Evolutionary conservation across 2,329 filamentous ascomycete genomes (phyloP).

Genomic region (Aspergillus tamarii): DNA sequence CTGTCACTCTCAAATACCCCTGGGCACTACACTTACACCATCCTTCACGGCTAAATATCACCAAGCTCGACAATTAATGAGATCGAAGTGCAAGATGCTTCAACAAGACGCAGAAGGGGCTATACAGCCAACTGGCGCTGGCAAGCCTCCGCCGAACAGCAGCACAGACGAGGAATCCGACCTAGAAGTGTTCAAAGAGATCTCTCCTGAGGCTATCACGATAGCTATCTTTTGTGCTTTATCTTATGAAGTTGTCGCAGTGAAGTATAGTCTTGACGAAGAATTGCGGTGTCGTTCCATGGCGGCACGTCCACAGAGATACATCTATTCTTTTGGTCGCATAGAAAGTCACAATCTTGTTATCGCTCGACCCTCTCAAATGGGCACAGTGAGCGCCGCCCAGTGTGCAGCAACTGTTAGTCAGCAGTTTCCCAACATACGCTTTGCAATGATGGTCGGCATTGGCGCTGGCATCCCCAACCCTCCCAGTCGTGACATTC

Average conservation of each 20-base stretch:
- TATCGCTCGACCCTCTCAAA: neutral
- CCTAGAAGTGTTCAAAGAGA: neutral
- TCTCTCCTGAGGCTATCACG: neutral
- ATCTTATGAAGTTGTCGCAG: neutral
- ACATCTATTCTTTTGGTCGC: neutral
- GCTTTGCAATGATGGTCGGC: slow-evolving; percentile 26
- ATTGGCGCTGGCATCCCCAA: slow-evolving; percentile 27
- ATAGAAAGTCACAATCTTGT: neutral
- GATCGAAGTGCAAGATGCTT: too few relatives aligned
- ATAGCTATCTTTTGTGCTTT: neutral
- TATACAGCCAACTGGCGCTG: too few relatives aligned
- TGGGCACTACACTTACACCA: too few relatives aligned
- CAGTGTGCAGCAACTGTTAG: neutral
- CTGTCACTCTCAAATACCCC: too few relatives aligned
- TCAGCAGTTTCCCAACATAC: slow-evolving; percentile 9
- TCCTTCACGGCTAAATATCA: too few relatives aligned
- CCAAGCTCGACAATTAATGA: too few relatives aligned
- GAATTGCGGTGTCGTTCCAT: neutral
- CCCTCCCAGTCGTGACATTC: slow-evolving; percentile 17
- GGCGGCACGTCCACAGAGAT: neutral
- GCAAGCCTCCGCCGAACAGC: too few relatives aligned
- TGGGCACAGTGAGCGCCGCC: neutral
- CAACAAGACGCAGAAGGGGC: too few relatives aligned
- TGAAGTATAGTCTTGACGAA: neutral
- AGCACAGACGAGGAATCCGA: too few relatives aligned